phyloP scores from a whole-genome alignment of 352 stramenopile species.

The Globisporangium barbulae region DNA sequence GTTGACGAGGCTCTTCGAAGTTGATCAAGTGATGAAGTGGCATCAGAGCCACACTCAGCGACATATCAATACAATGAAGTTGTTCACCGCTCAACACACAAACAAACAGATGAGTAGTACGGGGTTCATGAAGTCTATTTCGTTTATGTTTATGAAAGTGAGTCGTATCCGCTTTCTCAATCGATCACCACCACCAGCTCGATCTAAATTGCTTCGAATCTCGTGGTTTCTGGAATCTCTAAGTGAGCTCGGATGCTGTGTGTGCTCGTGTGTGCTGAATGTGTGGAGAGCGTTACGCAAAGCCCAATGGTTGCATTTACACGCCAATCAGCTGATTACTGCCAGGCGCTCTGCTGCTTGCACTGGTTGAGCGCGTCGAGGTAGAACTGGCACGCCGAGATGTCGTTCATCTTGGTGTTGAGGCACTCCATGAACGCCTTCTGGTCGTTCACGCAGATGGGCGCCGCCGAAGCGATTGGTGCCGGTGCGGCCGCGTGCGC shows the following conservation, averaged over 20 bases:
- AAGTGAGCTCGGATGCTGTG: neutral
- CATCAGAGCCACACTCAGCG: too few relatives aligned
- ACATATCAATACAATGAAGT: too few relatives aligned
- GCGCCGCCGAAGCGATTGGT: constrained; percentile 19
- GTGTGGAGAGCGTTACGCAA: neutral
- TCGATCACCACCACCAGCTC: neutral
- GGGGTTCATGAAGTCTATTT: constrained; percentile 9
- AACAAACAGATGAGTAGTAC: too few relatives aligned
- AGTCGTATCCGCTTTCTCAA: neutral
- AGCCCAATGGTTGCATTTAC: neutral
- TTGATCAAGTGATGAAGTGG: too few relatives aligned
- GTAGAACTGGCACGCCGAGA: constrained; percentile 82
- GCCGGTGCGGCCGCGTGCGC: constrained; percentile 13
- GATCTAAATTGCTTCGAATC: neutral
- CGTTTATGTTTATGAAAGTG: neutral
- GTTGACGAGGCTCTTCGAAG: too few relatives aligned
- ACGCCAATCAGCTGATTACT: constrained; percentile 25
- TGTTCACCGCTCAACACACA: too few relatives aligned
- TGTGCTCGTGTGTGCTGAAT: neutral
- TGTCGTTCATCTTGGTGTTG: constrained; percentile 73
- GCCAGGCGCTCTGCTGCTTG: constrained; percentile 68
- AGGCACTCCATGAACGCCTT: constrained; percentile 83
- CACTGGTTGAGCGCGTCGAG: constrained; percentile 79
- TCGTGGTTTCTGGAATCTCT: neutral
- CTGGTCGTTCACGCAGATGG: constrained; percentile 56